phyloP scores from a whole-genome alignment of 148 eudicot genomes.

The Cornus kousa region DNA sequence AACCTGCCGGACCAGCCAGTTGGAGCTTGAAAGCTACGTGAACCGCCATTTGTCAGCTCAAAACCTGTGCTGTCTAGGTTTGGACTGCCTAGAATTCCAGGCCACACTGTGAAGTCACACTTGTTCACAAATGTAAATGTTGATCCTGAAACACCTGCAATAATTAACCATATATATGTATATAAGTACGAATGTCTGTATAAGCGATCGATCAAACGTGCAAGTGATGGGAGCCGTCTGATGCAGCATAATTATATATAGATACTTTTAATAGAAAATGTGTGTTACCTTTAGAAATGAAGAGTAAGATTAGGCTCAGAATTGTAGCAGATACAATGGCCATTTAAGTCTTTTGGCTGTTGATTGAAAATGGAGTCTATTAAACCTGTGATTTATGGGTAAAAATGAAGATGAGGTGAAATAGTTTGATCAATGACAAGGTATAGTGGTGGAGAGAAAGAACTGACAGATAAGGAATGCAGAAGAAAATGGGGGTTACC shows the following conservation, averaged over 20 bases:
- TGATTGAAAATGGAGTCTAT: too few relatives aligned
- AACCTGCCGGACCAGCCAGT: slow-evolving; percentile 91
- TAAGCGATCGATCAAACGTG: not conserved
- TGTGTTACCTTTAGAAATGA: slow-evolving; percentile 8
- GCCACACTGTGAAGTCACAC: slow-evolving; percentile 74
- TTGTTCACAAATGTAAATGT: slow-evolving; percentile 73
- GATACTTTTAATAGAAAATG: too few relatives aligned
- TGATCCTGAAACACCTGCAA: slow-evolving; percentile 26
- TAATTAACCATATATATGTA: not conserved
- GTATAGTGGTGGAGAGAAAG: not conserved
- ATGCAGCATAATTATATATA: not conserved
- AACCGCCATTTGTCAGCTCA: slow-evolving; percentile 43
- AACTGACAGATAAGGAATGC: too few relatives aligned
- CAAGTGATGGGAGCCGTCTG: not conserved
- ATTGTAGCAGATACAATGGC: not conserved
- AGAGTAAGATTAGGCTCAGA: slow-evolving; percentile 8
- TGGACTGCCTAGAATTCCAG: slow-evolving; percentile 60
- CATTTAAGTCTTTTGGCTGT: not conserved
- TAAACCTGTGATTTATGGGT: too few relatives aligned
- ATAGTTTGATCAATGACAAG: too few relatives aligned
- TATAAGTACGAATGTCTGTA: too few relatives aligned
- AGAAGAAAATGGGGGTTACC: not conserved
- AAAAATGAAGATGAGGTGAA: too few relatives aligned
- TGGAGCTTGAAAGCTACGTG: slow-evolving; percentile 58
- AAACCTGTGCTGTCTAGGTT: slow-evolving; percentile 62